A percentile compares a stretch with the other conserved stretches of the same genome.
phyloP scores from a whole-genome alignment of 2,329 filamentous ascomycete species.

The Aspergillus novoparasiticus region DNA sequence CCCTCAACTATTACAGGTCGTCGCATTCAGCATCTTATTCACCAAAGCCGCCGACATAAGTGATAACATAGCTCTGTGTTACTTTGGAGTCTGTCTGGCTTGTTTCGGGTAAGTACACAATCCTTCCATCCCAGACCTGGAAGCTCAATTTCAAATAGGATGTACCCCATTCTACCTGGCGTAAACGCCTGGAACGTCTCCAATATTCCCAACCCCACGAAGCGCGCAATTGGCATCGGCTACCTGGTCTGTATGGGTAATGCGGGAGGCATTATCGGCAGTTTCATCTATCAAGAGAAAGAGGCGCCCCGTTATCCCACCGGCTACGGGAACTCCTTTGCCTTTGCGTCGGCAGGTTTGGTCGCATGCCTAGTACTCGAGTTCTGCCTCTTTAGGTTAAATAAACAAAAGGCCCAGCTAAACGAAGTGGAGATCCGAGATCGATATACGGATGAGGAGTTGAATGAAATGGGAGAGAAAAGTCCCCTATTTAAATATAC shows the following conservation, averaged over 20 bases:
- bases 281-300: constrained; percentile 34
- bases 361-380: constrained; percentile 8
- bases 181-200: constrained; percentile 47
- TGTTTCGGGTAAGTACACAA: constrained; percentile 33
- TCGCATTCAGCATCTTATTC: constrained; percentile 42
- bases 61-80: constrained; percentile 45
- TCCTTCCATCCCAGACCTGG: neutral
- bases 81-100: constrained; percentile 50
- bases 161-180: constrained; percentile 48
- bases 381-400: neutral
- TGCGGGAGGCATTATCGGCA: constrained; percentile 40
- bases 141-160: constrained; percentile 5
- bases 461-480: neutral
- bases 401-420: neutral
- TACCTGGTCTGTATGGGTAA: constrained; percentile 47
- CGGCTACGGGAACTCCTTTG: constrained; percentile 37
- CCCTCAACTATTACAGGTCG: constrained; percentile 38
- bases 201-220: constrained; percentile 43
- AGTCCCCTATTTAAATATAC: neutral
- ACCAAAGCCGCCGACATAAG: constrained; percentile 40
- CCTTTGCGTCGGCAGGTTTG: constrained; percentile 28
- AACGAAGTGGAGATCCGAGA: neutral
- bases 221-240: constrained; percentile 47
- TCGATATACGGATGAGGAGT: neutral
- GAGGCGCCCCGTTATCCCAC: constrained; percentile 38